These are phyloP conservation scores for Diaporthe longicolla DNA, from an alignment of 2,329 filamentous ascomycete genomes.

Conservation along the genomic window DNA sequence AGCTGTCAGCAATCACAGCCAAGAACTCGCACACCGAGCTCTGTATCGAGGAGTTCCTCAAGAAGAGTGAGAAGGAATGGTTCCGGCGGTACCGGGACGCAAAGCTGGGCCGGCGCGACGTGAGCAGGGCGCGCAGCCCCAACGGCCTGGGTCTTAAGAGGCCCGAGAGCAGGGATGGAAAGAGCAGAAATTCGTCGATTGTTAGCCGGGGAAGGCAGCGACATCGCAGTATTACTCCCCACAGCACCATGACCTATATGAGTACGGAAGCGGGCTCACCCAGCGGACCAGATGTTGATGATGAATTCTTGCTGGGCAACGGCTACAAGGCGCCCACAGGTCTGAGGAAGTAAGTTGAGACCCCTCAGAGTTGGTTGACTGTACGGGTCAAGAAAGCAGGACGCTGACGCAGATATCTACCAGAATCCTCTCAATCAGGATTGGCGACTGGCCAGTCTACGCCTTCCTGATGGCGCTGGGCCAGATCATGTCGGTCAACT, in stretches of 20 bases:
- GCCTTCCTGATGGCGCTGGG: constrained; percentile 72
- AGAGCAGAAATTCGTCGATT: constrained; percentile 54
- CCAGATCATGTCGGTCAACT: constrained; percentile 76
- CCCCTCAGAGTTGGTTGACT: not conserved
- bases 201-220: constrained; percentile 46
- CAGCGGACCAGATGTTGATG: constrained; percentile 43
- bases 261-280: constrained; percentile 43
- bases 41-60: constrained; percentile 76
- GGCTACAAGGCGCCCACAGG: constrained; percentile 71
- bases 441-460: constrained; percentile 76
- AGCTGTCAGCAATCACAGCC: constrained; percentile 66
- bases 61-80: constrained; percentile 78
- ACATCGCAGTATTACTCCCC: constrained; percentile 44
- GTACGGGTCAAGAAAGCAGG: not conserved
- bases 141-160: constrained; percentile 45
- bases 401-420: constrained; percentile 10
- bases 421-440: constrained; percentile 62
- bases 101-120: constrained; percentile 65
- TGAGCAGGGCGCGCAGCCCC: constrained; percentile 49
- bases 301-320: constrained; percentile 68
- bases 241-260: constrained; percentile 43
- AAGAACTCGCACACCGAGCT: constrained; percentile 70
- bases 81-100: constrained; percentile 71
- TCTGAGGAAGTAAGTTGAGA: constrained; percentile 61
- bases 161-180: constrained; percentile 52